Evolutionary conservation across 164 flowering plant species (phyloP).

Genomic region (Santalum album): DNA sequence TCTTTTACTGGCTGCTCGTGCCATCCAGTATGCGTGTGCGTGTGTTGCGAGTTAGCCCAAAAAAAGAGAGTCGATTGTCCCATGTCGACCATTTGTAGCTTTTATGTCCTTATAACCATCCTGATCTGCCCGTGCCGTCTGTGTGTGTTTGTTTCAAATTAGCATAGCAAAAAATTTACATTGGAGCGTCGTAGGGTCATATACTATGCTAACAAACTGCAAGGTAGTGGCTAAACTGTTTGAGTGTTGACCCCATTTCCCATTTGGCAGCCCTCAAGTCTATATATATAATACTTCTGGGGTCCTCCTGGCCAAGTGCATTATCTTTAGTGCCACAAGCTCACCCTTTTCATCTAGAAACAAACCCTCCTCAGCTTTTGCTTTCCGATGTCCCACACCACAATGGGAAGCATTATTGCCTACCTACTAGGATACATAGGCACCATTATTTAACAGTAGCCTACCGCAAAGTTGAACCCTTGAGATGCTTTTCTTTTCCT

Average conservation of each 20-base stretch:
- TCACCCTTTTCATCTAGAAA: conserved; percentile 6
- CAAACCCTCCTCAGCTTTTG: conserved; percentile 9
- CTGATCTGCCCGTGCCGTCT: too few relatives aligned
- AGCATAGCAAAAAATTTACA: too few relatives aligned
- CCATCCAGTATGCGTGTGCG: too few relatives aligned
- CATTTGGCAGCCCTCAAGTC: conserved; percentile 8
- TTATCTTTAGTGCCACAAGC: not conserved
- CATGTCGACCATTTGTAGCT: too few relatives aligned
- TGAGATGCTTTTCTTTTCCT: conserved; percentile 10
- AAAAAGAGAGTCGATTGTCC: too few relatives aligned
- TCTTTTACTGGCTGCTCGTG: too few relatives aligned
- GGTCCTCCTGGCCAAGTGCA: conserved; percentile 14
- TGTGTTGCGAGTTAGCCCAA: too few relatives aligned
- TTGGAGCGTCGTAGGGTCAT: not conserved
- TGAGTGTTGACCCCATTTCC: conserved; percentile 15
- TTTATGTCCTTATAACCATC: too few relatives aligned
- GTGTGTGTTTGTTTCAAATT: too few relatives aligned
- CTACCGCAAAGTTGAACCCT: not conserved
- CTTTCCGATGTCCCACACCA: conserved; percentile 4
- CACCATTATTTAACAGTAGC: not conserved
- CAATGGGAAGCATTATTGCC: conserved; percentile 11
- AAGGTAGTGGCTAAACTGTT: conserved; percentile 12
- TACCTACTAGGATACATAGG: not conserved
- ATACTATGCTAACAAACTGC: not conserved
- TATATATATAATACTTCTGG: not conserved